Conservation (phyloP, 345 rosid genomes). For the Eucalyptus pauciflora region DNA sequence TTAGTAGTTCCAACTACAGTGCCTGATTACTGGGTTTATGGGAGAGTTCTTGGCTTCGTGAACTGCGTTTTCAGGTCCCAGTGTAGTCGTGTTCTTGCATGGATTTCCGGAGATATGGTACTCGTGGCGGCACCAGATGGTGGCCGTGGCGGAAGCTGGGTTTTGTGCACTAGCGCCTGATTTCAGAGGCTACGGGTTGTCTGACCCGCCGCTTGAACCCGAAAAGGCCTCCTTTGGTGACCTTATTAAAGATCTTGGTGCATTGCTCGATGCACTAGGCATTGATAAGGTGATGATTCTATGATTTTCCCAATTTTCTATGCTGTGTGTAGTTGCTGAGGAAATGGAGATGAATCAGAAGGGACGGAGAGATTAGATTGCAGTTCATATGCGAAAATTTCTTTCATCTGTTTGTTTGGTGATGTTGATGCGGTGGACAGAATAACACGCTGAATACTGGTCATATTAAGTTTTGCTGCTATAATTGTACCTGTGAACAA, state of each 20-base stretch:
- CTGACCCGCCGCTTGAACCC: conserved; percentile 36
- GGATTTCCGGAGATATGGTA: conserved; percentile 70
- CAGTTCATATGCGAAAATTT: background rate
- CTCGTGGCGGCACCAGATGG: conserved; percentile 52
- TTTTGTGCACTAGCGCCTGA: conserved; percentile 42
- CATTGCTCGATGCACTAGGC: conserved; percentile 24
- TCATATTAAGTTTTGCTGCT: background rate
- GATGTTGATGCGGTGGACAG: background rate
- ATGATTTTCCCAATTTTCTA: background rate
- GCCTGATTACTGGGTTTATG: background rate
- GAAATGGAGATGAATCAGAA: background rate
- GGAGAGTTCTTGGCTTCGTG: background rate
- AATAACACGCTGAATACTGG: background rate
- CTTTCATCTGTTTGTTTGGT: background rate
- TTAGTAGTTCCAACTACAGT: background rate
- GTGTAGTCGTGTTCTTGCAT: conserved; percentile 38
- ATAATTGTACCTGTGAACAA: background rate
- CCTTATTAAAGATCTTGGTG: conserved; percentile 17
- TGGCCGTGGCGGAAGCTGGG: conserved; percentile 29
- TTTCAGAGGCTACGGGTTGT: conserved; percentile 40
- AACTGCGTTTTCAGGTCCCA: background rate
- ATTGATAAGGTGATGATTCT: conserved; percentile 14
- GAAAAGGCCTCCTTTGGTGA: conserved; percentile 18
- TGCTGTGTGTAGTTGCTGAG: background rate
- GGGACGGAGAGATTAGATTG: background rate